phyloP scores from a whole-genome alignment of 140 eudicot genomes.

The Bidens hawaiensis region DNA sequence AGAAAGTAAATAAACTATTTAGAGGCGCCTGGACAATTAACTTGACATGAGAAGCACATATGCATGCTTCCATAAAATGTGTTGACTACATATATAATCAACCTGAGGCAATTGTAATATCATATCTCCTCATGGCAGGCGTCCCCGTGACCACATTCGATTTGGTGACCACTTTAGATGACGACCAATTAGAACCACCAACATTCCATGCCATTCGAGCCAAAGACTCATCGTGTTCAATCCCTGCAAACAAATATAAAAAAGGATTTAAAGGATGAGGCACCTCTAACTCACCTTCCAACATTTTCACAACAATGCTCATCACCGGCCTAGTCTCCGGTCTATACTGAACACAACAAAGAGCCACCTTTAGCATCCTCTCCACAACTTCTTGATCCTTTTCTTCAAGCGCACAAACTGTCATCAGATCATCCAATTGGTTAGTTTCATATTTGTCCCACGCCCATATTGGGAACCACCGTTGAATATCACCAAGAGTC shows the following conservation, averaged over 20 bases:
- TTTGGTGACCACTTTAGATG: neutral
- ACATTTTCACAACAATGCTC: too few relatives aligned
- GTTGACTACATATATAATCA: neutral
- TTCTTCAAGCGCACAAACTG: constrained; percentile 4
- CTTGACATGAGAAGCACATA: too few relatives aligned
- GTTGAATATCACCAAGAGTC: too few relatives aligned
- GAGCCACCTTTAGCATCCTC: too few relatives aligned
- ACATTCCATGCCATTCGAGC: neutral
- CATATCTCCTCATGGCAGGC: constrained; percentile 3
- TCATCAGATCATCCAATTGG: constrained; percentile 4
- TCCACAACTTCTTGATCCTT: constrained; percentile 11
- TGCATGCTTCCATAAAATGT: too few relatives aligned
- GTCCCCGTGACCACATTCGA: neutral
- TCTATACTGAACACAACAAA: too few relatives aligned
- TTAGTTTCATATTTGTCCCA: constrained; percentile 10
- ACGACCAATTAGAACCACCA: constrained; percentile 8
- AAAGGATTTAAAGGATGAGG: constrained; percentile 15
- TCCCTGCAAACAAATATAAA: neutral
- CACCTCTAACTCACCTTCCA: too few relatives aligned
- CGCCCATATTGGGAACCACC: too few relatives aligned
- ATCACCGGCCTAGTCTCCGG: too few relatives aligned
- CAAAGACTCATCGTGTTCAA: neutral
- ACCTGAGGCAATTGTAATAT: constrained; percentile 4
- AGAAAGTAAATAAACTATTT: too few relatives aligned
- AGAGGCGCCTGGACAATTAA: too few relatives aligned